Conservation (phyloP, 495 filamentous ascomycete genomes). For the Chaetomium fimeti region DNA sequence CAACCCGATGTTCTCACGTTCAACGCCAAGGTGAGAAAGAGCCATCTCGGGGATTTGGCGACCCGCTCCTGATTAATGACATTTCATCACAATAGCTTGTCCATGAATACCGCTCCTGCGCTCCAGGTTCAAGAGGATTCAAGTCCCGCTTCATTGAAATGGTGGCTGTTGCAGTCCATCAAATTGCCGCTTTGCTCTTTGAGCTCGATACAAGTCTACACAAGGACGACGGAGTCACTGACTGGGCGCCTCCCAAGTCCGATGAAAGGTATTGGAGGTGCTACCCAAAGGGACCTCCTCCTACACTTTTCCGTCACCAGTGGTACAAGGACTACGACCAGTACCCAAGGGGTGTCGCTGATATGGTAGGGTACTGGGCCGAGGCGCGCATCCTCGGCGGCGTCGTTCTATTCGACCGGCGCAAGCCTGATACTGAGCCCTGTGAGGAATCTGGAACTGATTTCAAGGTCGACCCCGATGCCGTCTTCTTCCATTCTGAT, state of each 20-base stretch:
- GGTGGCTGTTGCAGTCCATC: constrained; percentile 32
- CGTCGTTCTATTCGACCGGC: constrained; percentile 37
- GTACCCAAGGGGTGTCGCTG: constrained; percentile 34
- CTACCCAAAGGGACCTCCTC: constrained; percentile 4
- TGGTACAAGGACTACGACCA: constrained; percentile 29
- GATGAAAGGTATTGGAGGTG: not conserved
- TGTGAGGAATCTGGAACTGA: not conserved
- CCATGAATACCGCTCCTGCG: constrained; percentile 27
- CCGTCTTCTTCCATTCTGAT: constrained; percentile 26
- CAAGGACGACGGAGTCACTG: constrained; percentile 14
- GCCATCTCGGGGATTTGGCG: no score
- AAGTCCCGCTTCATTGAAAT: constrained; percentile 33
- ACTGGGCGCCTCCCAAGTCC: constrained; percentile 16
- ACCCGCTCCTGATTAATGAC: not conserved
- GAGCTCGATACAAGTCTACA: constrained; percentile 22
- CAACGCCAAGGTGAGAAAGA: constrained; percentile 11
- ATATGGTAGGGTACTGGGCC: constrained; percentile 41
- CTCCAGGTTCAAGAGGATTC: constrained; percentile 26
- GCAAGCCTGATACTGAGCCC: not conserved
- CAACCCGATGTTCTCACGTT: constrained; percentile 20
- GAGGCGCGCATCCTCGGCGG: constrained; percentile 35
- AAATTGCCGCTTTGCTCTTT: constrained; percentile 33
- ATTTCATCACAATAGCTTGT: constrained; percentile 17
- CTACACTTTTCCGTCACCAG: constrained; percentile 31
- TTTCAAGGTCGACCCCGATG: constrained; percentile 3